A percentile compares a stretch with the other conserved stretches of the same genome.
Conservation (phyloP, 805 yeast species). For the Ascoidea tarda region DNA sequence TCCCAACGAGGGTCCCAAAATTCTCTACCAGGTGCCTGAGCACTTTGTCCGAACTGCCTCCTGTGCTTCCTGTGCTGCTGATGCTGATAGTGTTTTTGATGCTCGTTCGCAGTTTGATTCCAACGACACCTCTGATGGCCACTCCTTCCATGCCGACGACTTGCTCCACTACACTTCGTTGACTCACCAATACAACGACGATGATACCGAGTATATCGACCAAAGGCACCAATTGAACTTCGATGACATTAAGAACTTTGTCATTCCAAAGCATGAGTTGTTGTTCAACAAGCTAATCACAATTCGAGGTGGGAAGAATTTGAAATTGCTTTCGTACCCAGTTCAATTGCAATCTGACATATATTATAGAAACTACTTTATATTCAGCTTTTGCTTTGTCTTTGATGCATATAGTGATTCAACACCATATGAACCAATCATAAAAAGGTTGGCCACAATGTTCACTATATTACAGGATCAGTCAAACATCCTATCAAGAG, state of each 20-base stretch:
- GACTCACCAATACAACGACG: slow-evolving; percentile 17
- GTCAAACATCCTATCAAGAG: slow-evolving; percentile 51
- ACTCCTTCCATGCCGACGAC: background rate
- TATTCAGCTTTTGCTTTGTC: slow-evolving; percentile 86
- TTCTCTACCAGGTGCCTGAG: slow-evolving; percentile 74
- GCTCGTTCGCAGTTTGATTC: background rate
- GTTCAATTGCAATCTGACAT: slow-evolving; percentile 61
- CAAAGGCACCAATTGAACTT: slow-evolving; percentile 28
- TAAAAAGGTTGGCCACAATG: slow-evolving; percentile 76
- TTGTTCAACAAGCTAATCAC: slow-evolving; percentile 66
- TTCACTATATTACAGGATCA: slow-evolving; percentile 87
- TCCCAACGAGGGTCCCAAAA: slow-evolving; percentile 91
- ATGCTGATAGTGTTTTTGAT: background rate
- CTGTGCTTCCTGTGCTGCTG: background rate
- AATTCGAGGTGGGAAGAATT: slow-evolving; percentile 49
- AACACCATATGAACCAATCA: slow-evolving; percentile 75
- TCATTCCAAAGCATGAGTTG: slow-evolving; percentile 86
- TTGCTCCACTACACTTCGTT: background rate
- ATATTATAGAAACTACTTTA: slow-evolving; percentile 85
- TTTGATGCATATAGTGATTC: slow-evolving; percentile 74
- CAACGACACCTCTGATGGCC: background rate
- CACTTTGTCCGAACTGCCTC: slow-evolving; percentile 3
- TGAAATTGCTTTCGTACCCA: slow-evolving; percentile 72
- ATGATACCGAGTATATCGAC: background rate
- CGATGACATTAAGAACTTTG: slow-evolving; percentile 75